phyloP scores from a whole-genome alignment of 2,329 filamentous ascomycete genomes.

The Trichoderma citrinoviride region DNA sequence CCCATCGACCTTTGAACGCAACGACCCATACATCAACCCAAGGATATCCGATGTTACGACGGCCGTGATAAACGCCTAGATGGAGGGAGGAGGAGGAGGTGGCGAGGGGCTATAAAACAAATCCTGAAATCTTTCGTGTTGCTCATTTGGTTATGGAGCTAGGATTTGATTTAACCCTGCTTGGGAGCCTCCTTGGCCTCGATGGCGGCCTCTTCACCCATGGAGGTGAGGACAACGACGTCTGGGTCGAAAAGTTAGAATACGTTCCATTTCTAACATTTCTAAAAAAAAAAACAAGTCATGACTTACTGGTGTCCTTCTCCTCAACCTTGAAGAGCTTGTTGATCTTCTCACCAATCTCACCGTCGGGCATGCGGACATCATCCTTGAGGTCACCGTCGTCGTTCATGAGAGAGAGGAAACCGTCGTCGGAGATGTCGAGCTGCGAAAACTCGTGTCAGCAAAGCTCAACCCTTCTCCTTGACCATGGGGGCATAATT shows the following conservation, averaged over 20 bases:
- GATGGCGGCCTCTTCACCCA: constrained; percentile 91
- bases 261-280: not conserved
- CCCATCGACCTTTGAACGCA: constrained; percentile 43
- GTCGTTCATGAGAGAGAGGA: constrained; percentile 89
- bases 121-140: constrained; percentile 26
- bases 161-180: constrained; percentile 19
- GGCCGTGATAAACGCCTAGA: constrained; percentile 34
- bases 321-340: constrained; percentile 77
- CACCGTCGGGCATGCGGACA: constrained; percentile 87
- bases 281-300: not conserved
- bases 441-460: constrained; percentile 54
- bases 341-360: constrained; percentile 81
- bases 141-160: constrained; percentile 15
- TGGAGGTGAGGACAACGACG: constrained; percentile 88
- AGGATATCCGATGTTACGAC: constrained; percentile 37
- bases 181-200: constrained; percentile 88
- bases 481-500: not conserved
- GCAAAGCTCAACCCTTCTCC: not conserved
- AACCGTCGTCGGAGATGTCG: constrained; percentile 89
- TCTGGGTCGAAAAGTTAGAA: constrained; percentile 52
- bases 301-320: constrained; percentile 85
- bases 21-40: constrained; percentile 43
- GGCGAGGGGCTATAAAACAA: constrained; percentile 30
- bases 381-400: constrained; percentile 89
- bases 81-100: constrained; percentile 25